phyloP scores from a whole-genome alignment of 768 basidiomycete genomes.

The Boletus reticuloceps region DNA sequence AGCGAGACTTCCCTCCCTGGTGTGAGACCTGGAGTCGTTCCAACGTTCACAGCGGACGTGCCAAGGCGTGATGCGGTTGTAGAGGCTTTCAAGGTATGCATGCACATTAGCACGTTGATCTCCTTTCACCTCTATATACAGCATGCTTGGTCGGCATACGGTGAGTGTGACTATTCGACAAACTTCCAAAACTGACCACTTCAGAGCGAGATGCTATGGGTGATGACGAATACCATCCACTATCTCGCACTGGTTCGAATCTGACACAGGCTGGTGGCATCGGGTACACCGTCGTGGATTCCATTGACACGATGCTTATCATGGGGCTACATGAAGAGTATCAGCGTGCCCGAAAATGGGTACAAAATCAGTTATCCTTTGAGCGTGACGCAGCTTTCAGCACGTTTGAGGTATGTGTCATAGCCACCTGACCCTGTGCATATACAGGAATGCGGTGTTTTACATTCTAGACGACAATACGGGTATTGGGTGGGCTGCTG shows the following conservation, averaged over 20 bases:
- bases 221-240: conserved; percentile 88
- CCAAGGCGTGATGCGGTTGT: conserved; percentile 68
- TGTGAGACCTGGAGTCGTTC: conserved; percentile 13
- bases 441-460: conserved; percentile 2
- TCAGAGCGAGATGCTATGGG: conserved; percentile 90
- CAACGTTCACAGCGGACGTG: conserved; percentile 51
- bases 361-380: conserved; percentile 64
- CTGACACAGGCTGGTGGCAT: conserved; percentile 77
- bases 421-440: neutral
- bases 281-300: conserved; percentile 87
- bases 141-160: conserved; percentile 88
- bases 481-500: conserved; percentile 86
- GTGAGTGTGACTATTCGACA: conserved; percentile 38
- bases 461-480: conserved; percentile 75
- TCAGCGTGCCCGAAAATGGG: conserved; percentile 73
- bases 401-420: conserved; percentile 78
- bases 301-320: conserved; percentile 82
- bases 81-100: conserved; percentile 71
- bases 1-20: conserved; percentile 13
- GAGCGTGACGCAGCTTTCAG: conserved; percentile 78
- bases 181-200: conserved; percentile 10
- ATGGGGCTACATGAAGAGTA: conserved; percentile 85
- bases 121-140: conserved; percentile 31
- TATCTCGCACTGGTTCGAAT: conserved; percentile 72
- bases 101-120: neutral